These are phyloP conservation scores for Porodaedalea pini DNA, from an alignment of 1,284 basidiomycete genomes.

Conservation along the genomic window DNA sequence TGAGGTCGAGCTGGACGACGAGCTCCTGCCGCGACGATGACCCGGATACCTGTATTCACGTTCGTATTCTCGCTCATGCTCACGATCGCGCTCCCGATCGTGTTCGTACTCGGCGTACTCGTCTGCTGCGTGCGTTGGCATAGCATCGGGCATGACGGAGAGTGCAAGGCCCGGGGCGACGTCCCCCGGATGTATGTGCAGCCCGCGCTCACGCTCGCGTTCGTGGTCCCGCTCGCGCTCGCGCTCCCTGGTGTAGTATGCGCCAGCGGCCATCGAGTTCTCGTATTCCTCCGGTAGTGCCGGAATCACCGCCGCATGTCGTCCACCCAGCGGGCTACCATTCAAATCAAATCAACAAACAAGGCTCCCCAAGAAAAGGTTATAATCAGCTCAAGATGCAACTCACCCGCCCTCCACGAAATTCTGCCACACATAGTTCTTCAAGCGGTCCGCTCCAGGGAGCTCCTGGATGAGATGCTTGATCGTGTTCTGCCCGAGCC, in stretches of 20 bases:
- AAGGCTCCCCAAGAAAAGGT: slow-evolving; percentile 13
- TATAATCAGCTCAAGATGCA: slow-evolving; percentile 20
- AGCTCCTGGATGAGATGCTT: slow-evolving; percentile 81
- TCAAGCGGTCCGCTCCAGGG: slow-evolving; percentile 60
- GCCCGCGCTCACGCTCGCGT: slow-evolving; percentile 28
- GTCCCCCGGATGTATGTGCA: slow-evolving; percentile 23
- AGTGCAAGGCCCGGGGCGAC: not conserved
- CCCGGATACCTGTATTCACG: not conserved
- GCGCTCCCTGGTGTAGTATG: slow-evolving; percentile 39
- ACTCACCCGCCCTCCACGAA: slow-evolving; percentile 78
- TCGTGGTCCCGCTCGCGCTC: slow-evolving; percentile 25
- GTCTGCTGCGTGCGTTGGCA: not conserved
- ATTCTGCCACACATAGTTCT: slow-evolving; percentile 79
- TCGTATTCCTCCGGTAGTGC: slow-evolving; percentile 71
- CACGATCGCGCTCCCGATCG: not conserved
- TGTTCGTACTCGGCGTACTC: slow-evolving; percentile 1
- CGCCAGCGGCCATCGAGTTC: slow-evolving; percentile 40
- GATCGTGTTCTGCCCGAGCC: slow-evolving; percentile 78
- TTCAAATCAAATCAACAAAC: slow-evolving; percentile 18
- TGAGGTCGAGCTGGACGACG: slow-evolving; percentile 7
- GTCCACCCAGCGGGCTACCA: slow-evolving; percentile 63
- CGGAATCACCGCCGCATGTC: slow-evolving; percentile 74
- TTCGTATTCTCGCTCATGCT: not conserved
- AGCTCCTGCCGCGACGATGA: not conserved
- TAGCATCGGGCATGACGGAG: slow-evolving; percentile 2